These are phyloP conservation scores for Murraya paniculata DNA, from an alignment of 345 rosid species.

Conservation along the genomic window DNA sequence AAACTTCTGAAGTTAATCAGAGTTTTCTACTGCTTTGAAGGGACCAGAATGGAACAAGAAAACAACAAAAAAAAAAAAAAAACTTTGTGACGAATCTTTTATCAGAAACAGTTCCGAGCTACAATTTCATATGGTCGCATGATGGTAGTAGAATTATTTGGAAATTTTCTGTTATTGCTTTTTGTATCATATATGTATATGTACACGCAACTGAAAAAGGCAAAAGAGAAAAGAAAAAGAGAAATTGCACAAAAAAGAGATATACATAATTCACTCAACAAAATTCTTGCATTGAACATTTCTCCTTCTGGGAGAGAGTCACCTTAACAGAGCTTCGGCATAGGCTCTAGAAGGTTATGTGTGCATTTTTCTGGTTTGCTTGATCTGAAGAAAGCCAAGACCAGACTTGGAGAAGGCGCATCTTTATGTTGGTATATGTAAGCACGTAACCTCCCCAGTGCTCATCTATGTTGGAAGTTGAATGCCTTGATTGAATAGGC, in stretches of 20 bases:
- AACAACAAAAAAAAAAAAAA: no score
- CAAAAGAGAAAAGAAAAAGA: neutral
- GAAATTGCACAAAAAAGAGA: neutral
- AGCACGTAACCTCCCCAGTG: neutral
- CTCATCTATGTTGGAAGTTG: slow-evolving; percentile 72
- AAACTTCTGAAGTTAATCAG: neutral
- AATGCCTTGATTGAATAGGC: slow-evolving; percentile 67
- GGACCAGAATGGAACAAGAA: neutral
- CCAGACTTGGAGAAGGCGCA: neutral
- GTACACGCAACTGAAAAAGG: neutral
- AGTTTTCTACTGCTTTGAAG: neutral
- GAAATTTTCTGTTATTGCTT: neutral
- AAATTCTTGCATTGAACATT: neutral
- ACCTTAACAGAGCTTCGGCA: neutral
- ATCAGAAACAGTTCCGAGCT: no score
- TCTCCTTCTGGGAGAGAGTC: neutral
- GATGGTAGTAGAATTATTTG: neutral
- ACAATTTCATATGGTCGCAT: neutral
- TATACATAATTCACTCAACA: neutral
- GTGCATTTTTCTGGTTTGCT: neutral
- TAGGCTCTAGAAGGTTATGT: neutral
- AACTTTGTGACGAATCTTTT: no score
- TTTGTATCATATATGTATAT: neutral
- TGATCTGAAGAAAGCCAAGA: neutral
- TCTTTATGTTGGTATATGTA: neutral